Conservation (phyloP, 177 flowering plant species). For the Telopea speciosissima region DNA sequence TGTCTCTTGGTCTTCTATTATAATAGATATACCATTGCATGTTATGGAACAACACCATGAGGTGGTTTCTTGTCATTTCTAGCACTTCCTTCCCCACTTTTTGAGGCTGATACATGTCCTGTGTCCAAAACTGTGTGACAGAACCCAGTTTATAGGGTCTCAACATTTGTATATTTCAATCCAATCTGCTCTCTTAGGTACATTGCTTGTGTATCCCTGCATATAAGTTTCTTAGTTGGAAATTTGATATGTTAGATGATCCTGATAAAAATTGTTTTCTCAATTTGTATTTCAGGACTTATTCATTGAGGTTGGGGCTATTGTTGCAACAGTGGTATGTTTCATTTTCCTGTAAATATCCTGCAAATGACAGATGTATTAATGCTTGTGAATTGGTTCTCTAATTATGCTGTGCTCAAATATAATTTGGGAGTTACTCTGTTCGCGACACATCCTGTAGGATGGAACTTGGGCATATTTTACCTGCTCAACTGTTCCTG, state of each 20-base stretch:
- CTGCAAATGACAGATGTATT: neutral
- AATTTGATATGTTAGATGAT: neutral
- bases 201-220: neutral
- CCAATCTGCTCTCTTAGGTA: too few relatives aligned
- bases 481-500: too few relatives aligned
- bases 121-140: too few relatives aligned
- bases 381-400: too few relatives aligned
- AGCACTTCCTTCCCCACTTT: neutral
- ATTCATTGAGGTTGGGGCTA: slow-evolving; percentile 98
- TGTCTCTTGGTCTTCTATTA: neutral
- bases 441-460: neutral
- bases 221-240: neutral
- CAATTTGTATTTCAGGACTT: slow-evolving; percentile 57
- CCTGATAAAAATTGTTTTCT: slow-evolving; percentile 1
- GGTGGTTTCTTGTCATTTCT: neutral
- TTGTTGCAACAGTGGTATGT: slow-evolving; percentile 88
- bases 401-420: too few relatives aligned
- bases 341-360: neutral
- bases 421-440: too few relatives aligned
- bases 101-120: too few relatives aligned
- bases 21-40: neutral
- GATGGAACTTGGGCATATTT: too few relatives aligned
- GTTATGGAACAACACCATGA: neutral
- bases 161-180: too few relatives aligned
- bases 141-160: too few relatives aligned